Evolutionary conservation across 768 basidiomycete species (phyloP).

Genomic region (Myochromella boudieri): DNA sequence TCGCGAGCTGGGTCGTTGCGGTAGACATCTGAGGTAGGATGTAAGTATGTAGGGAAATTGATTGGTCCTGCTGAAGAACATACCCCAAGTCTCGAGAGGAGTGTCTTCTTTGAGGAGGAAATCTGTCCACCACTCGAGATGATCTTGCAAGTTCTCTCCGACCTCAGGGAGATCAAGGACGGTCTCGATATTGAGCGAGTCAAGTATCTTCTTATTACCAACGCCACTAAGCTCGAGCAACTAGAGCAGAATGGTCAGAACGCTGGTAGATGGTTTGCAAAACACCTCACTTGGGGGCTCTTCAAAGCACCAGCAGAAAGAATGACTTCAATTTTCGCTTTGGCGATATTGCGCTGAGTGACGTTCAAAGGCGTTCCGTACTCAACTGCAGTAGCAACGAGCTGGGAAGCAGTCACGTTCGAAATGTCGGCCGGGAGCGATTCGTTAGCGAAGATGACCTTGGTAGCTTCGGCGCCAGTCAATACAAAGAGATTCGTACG

Average conservation of each 20-base stretch:
- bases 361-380: conserved; percentile 30
- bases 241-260: conserved; percentile 27
- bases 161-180: conserved; percentile 14
- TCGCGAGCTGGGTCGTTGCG: conserved; percentile 14
- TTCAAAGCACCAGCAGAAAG: conserved; percentile 34
- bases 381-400: conserved; percentile 40
- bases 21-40: conserved; percentile 10
- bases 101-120: conserved; percentile 14
- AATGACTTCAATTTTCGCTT: conserved; percentile 48
- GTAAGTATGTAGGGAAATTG: neutral
- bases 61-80: neutral
- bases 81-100: conserved; percentile 14
- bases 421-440: neutral
- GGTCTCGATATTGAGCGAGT: conserved; percentile 11
- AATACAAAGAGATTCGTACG: conserved; percentile 33
- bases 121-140: conserved; percentile 14
- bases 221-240: conserved; percentile 46
- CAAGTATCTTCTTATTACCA: conserved; percentile 39
- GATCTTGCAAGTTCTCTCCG: conserved; percentile 13
- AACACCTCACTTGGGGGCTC: conserved; percentile 5
- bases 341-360: conserved; percentile 27
- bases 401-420: conserved; percentile 4
- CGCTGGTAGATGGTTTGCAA: too few relatives aligned
- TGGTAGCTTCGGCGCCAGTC: conserved; percentile 27
- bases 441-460: conserved; percentile 12